Conservation (phyloP, 306 rosid species). For the Parietaria judaica region DNA sequence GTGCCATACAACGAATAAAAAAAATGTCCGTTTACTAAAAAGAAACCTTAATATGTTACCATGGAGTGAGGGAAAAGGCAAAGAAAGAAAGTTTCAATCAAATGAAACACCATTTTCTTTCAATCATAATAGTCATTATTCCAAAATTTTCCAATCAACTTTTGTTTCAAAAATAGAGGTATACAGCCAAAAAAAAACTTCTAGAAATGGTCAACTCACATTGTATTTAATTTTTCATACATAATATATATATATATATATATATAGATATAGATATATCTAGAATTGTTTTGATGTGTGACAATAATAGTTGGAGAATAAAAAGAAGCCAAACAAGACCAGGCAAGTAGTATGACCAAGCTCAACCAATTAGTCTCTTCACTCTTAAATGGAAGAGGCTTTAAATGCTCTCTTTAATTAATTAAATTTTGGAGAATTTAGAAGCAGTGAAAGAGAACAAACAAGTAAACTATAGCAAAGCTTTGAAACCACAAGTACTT, state of each 20-base stretch:
- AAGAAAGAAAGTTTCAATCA: background rate
- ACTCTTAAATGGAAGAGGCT: background rate
- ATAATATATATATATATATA: too few relatives aligned
- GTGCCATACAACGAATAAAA: too few relatives aligned
- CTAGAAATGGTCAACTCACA: slow-evolving; percentile 17
- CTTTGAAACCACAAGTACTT: background rate
- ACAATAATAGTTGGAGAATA: slow-evolving; percentile 2
- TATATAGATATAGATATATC: background rate
- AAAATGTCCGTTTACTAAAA: background rate
- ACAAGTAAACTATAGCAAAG: background rate
- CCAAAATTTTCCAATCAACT: background rate
- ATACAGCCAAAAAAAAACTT: slow-evolving; percentile 2
- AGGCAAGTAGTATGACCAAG: slow-evolving; percentile 12
- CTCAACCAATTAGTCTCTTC: background rate
- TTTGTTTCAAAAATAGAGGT: background rate
- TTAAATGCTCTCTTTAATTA: background rate
- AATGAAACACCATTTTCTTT: background rate
- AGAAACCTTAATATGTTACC: background rate
- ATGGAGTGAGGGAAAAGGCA: background rate
- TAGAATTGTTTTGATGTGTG: background rate
- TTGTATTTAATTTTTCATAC: slow-evolving; percentile 1
- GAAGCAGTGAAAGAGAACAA: background rate
- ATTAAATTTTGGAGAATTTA: background rate
- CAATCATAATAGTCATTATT: background rate
- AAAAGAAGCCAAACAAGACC: slow-evolving; percentile 26